Evolutionary conservation across 1,284 basidiomycete genomes (phyloP).

Genomic region (Ustilago trichophora): DNA sequence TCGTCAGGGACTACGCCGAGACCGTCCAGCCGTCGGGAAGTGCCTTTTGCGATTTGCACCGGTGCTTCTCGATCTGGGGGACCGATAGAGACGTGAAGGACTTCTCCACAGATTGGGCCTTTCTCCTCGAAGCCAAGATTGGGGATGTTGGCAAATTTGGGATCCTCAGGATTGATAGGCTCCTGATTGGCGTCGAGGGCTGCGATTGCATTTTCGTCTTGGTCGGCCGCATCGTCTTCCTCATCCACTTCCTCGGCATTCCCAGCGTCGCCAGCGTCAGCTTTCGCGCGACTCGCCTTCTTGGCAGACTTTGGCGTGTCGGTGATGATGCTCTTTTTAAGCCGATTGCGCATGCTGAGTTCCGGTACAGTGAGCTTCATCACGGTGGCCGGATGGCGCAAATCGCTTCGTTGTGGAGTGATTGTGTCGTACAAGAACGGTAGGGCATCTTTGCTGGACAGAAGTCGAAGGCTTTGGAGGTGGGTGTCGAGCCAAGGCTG

Average conservation of each 20-base stretch:
- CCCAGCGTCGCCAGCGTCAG: neutral
- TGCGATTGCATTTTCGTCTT: constrained; percentile 10
- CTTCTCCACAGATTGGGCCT: constrained; percentile 12
- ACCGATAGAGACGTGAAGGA: constrained; percentile 24
- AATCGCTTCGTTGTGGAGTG: constrained; percentile 8
- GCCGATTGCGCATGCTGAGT: constrained; percentile 20
- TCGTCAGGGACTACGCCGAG: constrained; percentile 30
- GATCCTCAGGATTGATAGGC: constrained; percentile 19
- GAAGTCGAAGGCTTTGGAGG: neutral
- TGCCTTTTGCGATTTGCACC: constrained; percentile 18
- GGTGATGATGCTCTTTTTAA: constrained; percentile 7
- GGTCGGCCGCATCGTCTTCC: constrained; percentile 17
- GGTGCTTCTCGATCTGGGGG: constrained; percentile 17
- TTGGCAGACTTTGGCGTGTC: constrained; percentile 11
- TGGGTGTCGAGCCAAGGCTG: constrained; percentile 23
- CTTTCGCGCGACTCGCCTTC: neutral
- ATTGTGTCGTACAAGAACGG: constrained; percentile 11
- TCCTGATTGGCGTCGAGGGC: constrained; percentile 25
- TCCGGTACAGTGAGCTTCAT: constrained; percentile 31
- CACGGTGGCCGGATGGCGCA: constrained; percentile 28
- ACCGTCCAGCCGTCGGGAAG: constrained; percentile 15
- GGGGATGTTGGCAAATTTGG: constrained; percentile 25
- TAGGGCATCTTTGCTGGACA: constrained; percentile 6
- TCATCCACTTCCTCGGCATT: no score
- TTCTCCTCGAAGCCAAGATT: constrained; percentile 39